Conservation (phyloP, 2,329 filamentous ascomycete species). For the Aspergillus sojae region DNA sequence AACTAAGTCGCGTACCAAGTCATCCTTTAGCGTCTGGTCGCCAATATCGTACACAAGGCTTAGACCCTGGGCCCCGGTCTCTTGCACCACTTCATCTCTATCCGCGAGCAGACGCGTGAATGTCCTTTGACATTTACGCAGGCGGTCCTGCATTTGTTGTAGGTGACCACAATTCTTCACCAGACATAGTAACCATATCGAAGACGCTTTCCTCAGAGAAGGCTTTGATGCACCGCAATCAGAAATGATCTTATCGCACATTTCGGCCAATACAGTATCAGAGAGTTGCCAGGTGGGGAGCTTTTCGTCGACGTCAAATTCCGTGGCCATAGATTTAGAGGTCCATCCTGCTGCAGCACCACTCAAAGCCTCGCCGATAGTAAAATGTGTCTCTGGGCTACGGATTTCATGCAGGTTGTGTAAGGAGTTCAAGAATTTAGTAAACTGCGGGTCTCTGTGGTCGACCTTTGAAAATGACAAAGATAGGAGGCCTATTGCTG, state of each 20-base stretch:
- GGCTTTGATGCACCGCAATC: slow-evolving; percentile 87
- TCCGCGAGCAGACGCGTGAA: slow-evolving; percentile 88
- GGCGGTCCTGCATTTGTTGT: slow-evolving; percentile 69
- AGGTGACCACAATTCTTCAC: slow-evolving; percentile 87
- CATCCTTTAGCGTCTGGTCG: slow-evolving; percentile 75
- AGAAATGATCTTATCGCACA: slow-evolving; percentile 72
- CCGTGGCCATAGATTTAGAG: slow-evolving; percentile 74
- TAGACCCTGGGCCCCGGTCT: slow-evolving; percentile 87
- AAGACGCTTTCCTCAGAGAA: slow-evolving; percentile 84
- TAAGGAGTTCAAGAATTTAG: slow-evolving; percentile 66
- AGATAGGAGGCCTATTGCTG: slow-evolving; percentile 76
- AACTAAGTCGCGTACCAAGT: slow-evolving; percentile 84
- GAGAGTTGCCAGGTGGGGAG: slow-evolving; percentile 44
- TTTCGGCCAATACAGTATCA: slow-evolving; percentile 49
- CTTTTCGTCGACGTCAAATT: slow-evolving; percentile 70
- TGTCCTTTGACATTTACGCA: slow-evolving; percentile 79
- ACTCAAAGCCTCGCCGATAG: slow-evolving; percentile 84
- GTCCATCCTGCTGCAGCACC: slow-evolving; percentile 79
- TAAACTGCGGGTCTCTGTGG: slow-evolving; percentile 34
- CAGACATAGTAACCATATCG: slow-evolving; percentile 91
- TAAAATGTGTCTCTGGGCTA: slow-evolving; percentile 85
- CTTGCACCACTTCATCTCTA: slow-evolving; percentile 91
- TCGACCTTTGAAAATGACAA: slow-evolving; percentile 50
- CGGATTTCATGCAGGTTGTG: slow-evolving; percentile 81
- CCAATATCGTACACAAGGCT: slow-evolving; percentile 94